Percentiles rank a stretch among this genome's conserved stretches.
Conservation (phyloP, 2,329 filamentous ascomycete genomes). For the Onygena corvina region DNA sequence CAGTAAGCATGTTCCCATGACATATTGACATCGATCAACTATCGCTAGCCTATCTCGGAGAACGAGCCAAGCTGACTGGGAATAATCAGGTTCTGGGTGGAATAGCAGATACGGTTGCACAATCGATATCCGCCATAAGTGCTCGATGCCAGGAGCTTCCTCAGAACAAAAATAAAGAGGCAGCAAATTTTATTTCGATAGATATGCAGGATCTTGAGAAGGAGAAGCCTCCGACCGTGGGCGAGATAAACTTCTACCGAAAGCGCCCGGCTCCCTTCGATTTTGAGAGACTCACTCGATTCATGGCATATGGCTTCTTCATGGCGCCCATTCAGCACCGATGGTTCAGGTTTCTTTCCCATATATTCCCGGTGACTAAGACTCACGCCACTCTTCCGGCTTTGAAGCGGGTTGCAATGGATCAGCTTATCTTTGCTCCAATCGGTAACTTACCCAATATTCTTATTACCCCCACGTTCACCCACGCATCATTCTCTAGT, state of each 20-base stretch:
- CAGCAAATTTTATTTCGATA: constrained; percentile 63
- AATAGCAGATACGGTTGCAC: constrained; percentile 90
- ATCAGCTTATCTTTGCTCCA: constrained; percentile 88
- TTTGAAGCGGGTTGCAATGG: constrained; percentile 79
- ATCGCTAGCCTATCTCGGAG: neutral
- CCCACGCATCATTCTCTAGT: neutral
- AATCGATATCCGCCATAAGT: constrained; percentile 69
- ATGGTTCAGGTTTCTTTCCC: constrained; percentile 82
- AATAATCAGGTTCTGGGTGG: constrained; percentile 62
- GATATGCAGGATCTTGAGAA: constrained; percentile 80
- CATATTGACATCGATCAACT: neutral
- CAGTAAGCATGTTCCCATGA: constrained; percentile 43
- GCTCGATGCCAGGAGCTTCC: constrained; percentile 51
- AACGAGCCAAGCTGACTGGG: neutral
- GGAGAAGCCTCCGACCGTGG: constrained; percentile 56
- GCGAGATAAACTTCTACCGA: constrained; percentile 54
- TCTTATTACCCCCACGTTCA: neutral
- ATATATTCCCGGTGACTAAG: constrained; percentile 74
- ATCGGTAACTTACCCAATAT: constrained; percentile 51
- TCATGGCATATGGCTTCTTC: constrained; percentile 94
- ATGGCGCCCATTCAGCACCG: constrained; percentile 94
- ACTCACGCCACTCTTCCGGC: constrained; percentile 60
- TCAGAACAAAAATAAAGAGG: constrained; percentile 40
- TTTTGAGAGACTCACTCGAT: constrained; percentile 84
- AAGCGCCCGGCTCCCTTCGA: constrained; percentile 71